Evolutionary conservation across 225 moss, liverwort and hornwort species (phyloP), one percentile per base, ranked within the genome.

Genomic region (Sphagnum tenellum): DNA sequence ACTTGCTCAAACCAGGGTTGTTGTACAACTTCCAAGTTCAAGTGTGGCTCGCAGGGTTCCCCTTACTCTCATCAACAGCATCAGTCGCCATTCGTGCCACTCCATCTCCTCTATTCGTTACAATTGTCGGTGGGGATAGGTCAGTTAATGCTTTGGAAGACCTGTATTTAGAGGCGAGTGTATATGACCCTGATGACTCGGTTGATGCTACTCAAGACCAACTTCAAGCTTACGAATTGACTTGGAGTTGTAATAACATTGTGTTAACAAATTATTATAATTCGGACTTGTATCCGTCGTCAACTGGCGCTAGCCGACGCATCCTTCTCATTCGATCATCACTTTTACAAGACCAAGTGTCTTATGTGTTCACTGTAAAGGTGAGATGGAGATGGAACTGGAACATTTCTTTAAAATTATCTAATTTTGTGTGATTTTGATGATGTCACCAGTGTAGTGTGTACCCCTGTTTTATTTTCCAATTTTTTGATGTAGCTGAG

Each of bases 161-260:
- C 57, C 70, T 80, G 44, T 77, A 78, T 4, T 8, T 87, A 0
- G 78, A 72, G 49, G 83, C 76, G 3, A 68, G 63, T 66, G 87
- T 78, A 59, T 83, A 83, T 50, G 87, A 87, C 70, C 80, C 83
- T 0, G 78, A 87, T 51, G 76, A 83, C 62, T 72, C 78, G 3
- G n/a, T 76, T 50, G 81, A 83, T 51, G 57, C 49, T 50, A 77
- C 67, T 0, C 56, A 80, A 14, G 57, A 83, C 57, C 48, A 64
- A 50, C 12, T 75, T 3, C 72, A 77, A 3, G 73, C 66, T 0
- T 87, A 78, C 4, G 68, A 76, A 49, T 87, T 71, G 2, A 78
- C 10, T 3, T 87, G 83, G 87, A 62, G 58, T 14, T 78, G 80
- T 62, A 51, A 78, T 66, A 60, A 64, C 0, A 51, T 76, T 5